phyloP scores from a whole-genome alignment of 1,139 yeast genomes.

The Taiozyma onychis region DNA sequence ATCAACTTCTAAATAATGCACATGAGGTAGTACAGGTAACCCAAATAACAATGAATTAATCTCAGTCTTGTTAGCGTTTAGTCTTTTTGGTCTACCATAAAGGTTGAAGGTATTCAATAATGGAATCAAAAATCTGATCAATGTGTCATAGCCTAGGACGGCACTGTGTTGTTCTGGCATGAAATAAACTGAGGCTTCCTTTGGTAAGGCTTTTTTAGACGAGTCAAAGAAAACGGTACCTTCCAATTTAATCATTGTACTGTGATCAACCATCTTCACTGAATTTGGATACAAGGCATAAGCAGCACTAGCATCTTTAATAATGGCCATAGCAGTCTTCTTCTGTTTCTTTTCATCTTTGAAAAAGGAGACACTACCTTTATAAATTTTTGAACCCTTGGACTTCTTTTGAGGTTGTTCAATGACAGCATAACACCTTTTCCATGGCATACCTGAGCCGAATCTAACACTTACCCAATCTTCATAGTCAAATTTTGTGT shows the following conservation, averaged over 20 bases:
- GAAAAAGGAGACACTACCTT: constrained; percentile 58
- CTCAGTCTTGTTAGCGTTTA: constrained; percentile 85
- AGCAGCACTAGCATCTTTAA: constrained; percentile 65
- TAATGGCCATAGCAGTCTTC: constrained; percentile 75
- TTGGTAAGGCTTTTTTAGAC: constrained; percentile 50
- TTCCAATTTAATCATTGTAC: constrained; percentile 84
- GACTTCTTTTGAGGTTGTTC: constrained; percentile 55
- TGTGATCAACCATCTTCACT: constrained; percentile 70
- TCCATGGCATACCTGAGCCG: constrained; percentile 98
- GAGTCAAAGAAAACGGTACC: constrained; percentile 66
- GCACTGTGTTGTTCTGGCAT: constrained; percentile 96
- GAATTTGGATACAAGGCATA: constrained; percentile 92
- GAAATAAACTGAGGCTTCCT: constrained; percentile 76
- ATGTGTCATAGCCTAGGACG: constrained; percentile 91
- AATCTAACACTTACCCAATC: constrained; percentile 94
- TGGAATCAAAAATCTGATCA: constrained; percentile 83
- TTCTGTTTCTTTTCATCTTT: constrained; percentile 67
- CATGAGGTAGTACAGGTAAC: constrained; percentile 83
- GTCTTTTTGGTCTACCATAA: constrained; percentile 85
- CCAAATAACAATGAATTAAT: constrained; percentile 78
- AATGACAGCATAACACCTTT: constrained; percentile 87
- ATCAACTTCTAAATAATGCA: constrained; percentile 67
- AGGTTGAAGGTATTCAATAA: constrained; percentile 79
- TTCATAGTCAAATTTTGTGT: constrained; percentile 80
- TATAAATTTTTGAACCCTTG: constrained; percentile 30